phyloP scores from a whole-genome alignment of 192 early-diverging fungal species.

The Umbelopsis isabellina region DNA sequence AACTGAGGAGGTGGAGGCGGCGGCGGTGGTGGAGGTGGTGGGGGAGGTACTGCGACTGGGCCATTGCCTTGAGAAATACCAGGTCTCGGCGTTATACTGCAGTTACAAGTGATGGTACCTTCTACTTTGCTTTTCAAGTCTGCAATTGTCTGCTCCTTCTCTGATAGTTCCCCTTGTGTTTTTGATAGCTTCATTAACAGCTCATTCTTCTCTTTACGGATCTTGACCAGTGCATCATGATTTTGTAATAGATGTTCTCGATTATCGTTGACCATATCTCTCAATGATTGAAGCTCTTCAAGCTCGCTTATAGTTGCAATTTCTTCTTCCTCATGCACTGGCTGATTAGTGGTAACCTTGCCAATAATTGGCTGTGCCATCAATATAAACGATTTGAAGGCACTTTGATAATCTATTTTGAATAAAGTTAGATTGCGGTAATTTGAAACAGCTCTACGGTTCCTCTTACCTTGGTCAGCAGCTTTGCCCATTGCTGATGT shows the following conservation, averaged over 20 bases:
- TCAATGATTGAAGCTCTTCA: conserved; percentile 36
- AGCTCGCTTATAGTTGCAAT: conserved; percentile 3
- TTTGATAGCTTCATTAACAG: conserved; percentile 38
- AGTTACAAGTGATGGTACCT: background rate
- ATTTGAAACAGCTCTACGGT: background rate
- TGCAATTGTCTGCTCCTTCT: conserved; percentile 22
- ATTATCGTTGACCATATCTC: conserved; percentile 35
- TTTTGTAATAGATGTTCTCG: conserved; percentile 22
- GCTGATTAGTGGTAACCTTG: conserved; percentile 19
- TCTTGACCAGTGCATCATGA: conserved; percentile 34
- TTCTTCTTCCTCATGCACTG: background rate
- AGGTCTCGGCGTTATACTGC: background rate
- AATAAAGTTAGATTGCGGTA: background rate
- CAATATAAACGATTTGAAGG: conserved; percentile 30
- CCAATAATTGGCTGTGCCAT: conserved; percentile 39
- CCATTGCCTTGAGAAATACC: background rate
- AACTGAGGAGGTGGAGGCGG: conserved; percentile 29
- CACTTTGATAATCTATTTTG: conserved; percentile 17
- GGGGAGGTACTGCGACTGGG: conserved; percentile 3
- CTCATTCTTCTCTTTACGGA: conserved; percentile 41
- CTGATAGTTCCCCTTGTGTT: conserved; percentile 27
- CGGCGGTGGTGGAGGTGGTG: conserved; percentile 28
- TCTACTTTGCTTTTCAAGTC: background rate
- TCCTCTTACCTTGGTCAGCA: background rate
- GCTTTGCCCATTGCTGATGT: background rate